A percentile compares a stretch with the other conserved stretches of the same genome.
Evolutionary conservation across 805 yeast genomes (phyloP).

Genomic region (Myxozyma neotropica): DNA sequence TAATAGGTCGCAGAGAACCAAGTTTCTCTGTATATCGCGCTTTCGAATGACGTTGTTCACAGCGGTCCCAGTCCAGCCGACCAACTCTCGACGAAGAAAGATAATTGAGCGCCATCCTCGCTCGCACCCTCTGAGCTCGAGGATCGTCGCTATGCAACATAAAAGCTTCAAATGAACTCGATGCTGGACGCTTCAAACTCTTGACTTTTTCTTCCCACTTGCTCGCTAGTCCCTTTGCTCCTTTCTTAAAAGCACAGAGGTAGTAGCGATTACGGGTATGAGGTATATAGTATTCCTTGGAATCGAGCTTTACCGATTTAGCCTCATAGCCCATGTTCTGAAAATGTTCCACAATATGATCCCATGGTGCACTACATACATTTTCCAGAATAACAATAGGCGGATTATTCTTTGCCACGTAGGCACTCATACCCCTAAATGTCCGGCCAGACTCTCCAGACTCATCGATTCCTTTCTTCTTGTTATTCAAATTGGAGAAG

Average conservation of each 20-base stretch:
- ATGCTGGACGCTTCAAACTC: conserved; percentile 12
- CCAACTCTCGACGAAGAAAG: not conserved
- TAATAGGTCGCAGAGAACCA: conserved; percentile 11
- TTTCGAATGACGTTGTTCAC: conserved; percentile 16
- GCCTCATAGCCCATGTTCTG: conserved; percentile 10
- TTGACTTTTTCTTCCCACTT: conserved; percentile 9
- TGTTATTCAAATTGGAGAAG: conserved; percentile 17
- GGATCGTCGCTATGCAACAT: conserved; percentile 19
- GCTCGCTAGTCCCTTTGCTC: not conserved
- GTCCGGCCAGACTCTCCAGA: conserved; percentile 21
- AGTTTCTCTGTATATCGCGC: conserved; percentile 15
- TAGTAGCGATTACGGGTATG: conserved; percentile 20
- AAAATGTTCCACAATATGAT: conserved; percentile 7
- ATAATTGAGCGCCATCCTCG: not conserved
- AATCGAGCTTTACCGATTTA: conserved; percentile 5
- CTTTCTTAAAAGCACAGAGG: conserved; percentile 13
- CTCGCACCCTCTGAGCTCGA: conserved; percentile 6
- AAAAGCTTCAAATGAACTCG: conserved; percentile 19
- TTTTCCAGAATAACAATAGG: conserved; percentile 19
- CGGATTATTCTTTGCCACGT: conserved; percentile 8
- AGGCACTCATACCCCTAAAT: conserved; percentile 16
- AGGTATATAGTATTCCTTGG: conserved; percentile 21
- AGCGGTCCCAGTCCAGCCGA: conserved; percentile 14
- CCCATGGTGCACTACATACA: conserved; percentile 24
- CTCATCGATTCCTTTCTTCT: conserved; percentile 6